Evolutionary conservation across 805 yeast species (phyloP).

Genomic region (Dipodascus albidus): DNA sequence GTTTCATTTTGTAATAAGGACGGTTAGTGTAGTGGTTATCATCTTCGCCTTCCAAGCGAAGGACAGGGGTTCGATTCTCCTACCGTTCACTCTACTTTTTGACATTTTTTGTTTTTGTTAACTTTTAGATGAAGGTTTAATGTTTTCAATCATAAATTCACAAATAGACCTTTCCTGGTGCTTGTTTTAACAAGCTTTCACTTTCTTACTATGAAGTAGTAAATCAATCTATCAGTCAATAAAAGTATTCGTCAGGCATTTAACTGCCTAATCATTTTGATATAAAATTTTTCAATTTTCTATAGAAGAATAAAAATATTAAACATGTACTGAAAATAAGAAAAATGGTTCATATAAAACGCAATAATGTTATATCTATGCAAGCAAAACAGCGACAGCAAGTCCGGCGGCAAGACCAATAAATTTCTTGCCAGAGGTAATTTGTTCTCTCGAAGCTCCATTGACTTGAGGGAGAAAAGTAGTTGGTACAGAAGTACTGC

Average conservation of each 20-base stretch:
- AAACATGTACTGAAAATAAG: too few relatives aligned
- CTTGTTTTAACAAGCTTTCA: too few relatives aligned
- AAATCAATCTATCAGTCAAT: too few relatives aligned
- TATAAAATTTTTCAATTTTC: too few relatives aligned
- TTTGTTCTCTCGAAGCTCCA: background rate
- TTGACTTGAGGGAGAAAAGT: background rate
- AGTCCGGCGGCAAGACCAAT: background rate
- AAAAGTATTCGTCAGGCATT: too few relatives aligned
- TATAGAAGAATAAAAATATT: too few relatives aligned
- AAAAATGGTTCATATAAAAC: too few relatives aligned
- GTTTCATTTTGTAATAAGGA: constrained; percentile 33
- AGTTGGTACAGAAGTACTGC: background rate
- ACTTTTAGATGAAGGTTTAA: background rate
- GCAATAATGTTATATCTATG: background rate
- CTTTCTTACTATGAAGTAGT: too few relatives aligned
- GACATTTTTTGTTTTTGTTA: constrained; percentile 11
- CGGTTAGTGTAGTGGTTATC: constrained; percentile 90
- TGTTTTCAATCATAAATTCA: too few relatives aligned
- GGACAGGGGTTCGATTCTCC: constrained; percentile 93
- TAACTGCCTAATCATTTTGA: too few relatives aligned
- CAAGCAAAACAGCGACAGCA: background rate
- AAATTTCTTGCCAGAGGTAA: background rate
- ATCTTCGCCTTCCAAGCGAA: constrained; percentile 90
- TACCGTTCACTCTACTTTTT: constrained; percentile 50
- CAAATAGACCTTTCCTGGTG: too few relatives aligned